Evolutionary conservation across 2,329 filamentous ascomycete genomes (phyloP), one percentile per base, ranked within the genome.

Genomic region (Diaporthe aspalathi): DNA sequence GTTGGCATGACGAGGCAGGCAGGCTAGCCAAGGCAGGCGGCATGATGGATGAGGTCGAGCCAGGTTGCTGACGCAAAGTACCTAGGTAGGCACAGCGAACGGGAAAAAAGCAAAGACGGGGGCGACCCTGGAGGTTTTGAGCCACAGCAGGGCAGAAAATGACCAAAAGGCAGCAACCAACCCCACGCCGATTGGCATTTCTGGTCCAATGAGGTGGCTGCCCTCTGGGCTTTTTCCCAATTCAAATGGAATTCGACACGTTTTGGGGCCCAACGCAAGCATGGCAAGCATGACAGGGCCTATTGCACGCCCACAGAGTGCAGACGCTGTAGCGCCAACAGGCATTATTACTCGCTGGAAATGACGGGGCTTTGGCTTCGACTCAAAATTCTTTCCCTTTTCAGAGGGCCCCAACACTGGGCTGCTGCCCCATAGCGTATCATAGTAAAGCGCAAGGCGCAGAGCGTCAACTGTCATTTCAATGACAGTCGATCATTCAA

Each of bases 191-290:
- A 76, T 78, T 74, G 74, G 35, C 32, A 68, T 77, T 76, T 80
- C 77, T 72, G 67, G 72, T 70, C 82, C 81, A 83, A 83, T 83
- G 68, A 75, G 74, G 77, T 75, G 75, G 72, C 75, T 43, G 24
- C 62, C 29, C 60, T 38, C n/a, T 70, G 74, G 75, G 75, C 76
- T 74, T 72, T 71, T 40, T 56, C 60, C 57, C 50, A 54, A 73
- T 75, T 74, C 68, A 74, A 72, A 57, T 67, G 71, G 62, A 65
- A 63, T 60, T 24, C 67, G 53, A 47, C 67, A 63, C n/a, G 45
- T 62, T 66, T 66, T 43, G 43, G 54, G 38, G 29, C 66, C 66
- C n/a, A 22, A 67, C 60, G 27, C 45, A 50, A 50, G 5, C 32
- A 35, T 29, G 24, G 14, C 60, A n/a, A 5, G 32, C 32, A 35